Evolutionary conservation across 495 filamentous ascomycete genomes (phyloP), one percentile per base, ranked within the genome.

Genomic region (Penicillium crystallinum): DNA sequence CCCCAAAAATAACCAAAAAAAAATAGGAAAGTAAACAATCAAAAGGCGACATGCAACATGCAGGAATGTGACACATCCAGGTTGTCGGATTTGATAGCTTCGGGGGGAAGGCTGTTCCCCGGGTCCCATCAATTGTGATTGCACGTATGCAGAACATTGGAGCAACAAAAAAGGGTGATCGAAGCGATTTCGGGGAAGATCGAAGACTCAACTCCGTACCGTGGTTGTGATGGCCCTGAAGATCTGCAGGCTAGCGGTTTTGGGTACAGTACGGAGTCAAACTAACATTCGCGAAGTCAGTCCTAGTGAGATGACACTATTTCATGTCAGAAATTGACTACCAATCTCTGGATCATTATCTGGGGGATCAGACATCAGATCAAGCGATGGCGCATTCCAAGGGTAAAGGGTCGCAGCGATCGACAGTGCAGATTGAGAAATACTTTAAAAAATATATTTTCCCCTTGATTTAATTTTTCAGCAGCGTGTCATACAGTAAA

Each of bases 91-190:
- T 52, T 51, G 58, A 55, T 52, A 64, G 58, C 58, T 57, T 57
- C 58, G 54, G 54, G 58, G 50, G 58, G 58, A 60, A 61, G 44
- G 31, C 47, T 23, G 27, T 50, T 62, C 49, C 58, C 49, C 53
- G 55, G 51, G 47, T 38, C 49, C 21, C 44, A 40, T 44, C 48
- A 39, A 37, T 39, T 46, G 50, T 44, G 31, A 33, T 19, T 44
- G 56, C 55, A 48, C 40, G 19, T 47, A 59, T 56, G 55, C 61
- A 63, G 21, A 57, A 61, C 45, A 53, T 37, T n/a, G n/a, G n/a
- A n/a, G n/a, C n/a, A n/a, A n/a, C n/a, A n/a, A 41, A 34, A 49
- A 46, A 15, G 30, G 21, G 14, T 14, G 1, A 19, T 48, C 23
- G n/a, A n/a, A n/a, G 14, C 44, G 46, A 37, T 37, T 31, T n/a